Evolutionary conservation across 1,139 yeast species (phyloP).

Genomic region (Taphrina confusa): DNA sequence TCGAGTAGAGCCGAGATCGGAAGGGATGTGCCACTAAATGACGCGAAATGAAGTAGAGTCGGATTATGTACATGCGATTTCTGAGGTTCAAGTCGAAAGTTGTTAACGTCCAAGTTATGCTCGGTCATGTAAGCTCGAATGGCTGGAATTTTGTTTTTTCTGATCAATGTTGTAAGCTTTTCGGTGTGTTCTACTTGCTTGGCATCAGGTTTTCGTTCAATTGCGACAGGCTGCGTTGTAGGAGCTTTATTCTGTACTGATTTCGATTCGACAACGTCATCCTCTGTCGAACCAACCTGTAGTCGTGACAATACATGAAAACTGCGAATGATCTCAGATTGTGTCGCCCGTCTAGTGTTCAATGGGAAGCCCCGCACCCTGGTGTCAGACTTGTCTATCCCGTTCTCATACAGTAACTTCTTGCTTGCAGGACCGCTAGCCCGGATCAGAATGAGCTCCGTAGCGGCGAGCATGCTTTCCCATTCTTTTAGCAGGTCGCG

Average conservation of each 20-base stretch:
- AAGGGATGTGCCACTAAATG: slow-evolving; percentile 65
- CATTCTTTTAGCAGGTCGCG: slow-evolving; percentile 66
- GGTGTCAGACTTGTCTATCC: slow-evolving; percentile 53
- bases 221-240: slow-evolving; percentile 39
- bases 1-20: slow-evolving; percentile 68
- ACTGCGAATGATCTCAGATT: slow-evolving; percentile 74
- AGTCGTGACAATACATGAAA: slow-evolving; percentile 78
- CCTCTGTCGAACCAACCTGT: slow-evolving; percentile 55
- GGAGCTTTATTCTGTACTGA: slow-evolving; percentile 41
- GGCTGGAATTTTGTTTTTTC: slow-evolving; percentile 77
- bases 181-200: slow-evolving; percentile 54
- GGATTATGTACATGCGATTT: slow-evolving; percentile 61
- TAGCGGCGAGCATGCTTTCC: slow-evolving; percentile 59
- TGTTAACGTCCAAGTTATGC: slow-evolving; percentile 48
- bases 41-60: slow-evolving; percentile 75
- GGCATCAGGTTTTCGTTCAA: slow-evolving; percentile 39
- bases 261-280: slow-evolving; percentile 44
- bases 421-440: slow-evolving; percentile 77
- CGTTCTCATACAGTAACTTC: slow-evolving; percentile 61
- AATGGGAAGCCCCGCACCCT: slow-evolving; percentile 76
- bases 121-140: slow-evolving; percentile 63
- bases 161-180: slow-evolving; percentile 62
- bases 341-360: slow-evolving; percentile 85
- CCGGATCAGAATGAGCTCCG: slow-evolving; percentile 73
- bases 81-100: slow-evolving; percentile 58